Percentiles rank a stretch among this genome's conserved stretches.
Conservation (phyloP, 2,329 filamentous ascomycete species). For the Phialophora expanda region DNA sequence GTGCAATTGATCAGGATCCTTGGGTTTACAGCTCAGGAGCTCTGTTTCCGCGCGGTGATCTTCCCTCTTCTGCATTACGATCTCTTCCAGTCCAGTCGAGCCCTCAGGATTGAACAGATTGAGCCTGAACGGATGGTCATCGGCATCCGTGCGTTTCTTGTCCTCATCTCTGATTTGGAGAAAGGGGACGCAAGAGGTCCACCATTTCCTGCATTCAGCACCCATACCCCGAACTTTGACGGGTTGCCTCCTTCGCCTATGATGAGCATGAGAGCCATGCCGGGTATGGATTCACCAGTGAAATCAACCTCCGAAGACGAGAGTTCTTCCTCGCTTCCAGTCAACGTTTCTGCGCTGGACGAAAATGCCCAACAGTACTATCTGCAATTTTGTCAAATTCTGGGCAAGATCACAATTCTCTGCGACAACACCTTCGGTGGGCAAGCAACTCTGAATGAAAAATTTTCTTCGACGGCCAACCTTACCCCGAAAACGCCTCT, state of each 20-base stretch:
- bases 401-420: conserved; percentile 93
- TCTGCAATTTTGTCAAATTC: conserved; percentile 86
- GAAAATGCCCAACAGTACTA: conserved; percentile 86
- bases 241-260: conserved; percentile 46
- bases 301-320: conserved; percentile 44
- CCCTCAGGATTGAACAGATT: conserved; percentile 85
- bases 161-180: conserved; percentile 91
- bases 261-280: conserved; percentile 46
- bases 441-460: conserved; percentile 92
- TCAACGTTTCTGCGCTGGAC: conserved; percentile 66
- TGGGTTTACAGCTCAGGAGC: conserved; percentile 89
- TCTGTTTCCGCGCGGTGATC: conserved; percentile 90
- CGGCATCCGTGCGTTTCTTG: conserved; percentile 90
- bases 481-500: conserved; percentile 86
- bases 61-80: conserved; percentile 95
- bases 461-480: conserved; percentile 70
- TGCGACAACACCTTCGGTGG: conserved; percentile 98
- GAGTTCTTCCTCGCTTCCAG: conserved; percentile 50
- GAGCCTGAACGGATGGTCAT: conserved; percentile 98
- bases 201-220: conserved; percentile 74
- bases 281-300: conserved; percentile 43
- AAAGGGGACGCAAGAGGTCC: conserved; percentile 77
- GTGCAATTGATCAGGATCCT: conserved; percentile 95
- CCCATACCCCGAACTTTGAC: conserved; percentile 44
- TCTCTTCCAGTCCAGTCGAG: conserved; percentile 75